These are phyloP conservation scores for Aspergillus sclerotioniger DNA, from an alignment of 495 filamentous ascomycete species.

Conservation along the genomic window DNA sequence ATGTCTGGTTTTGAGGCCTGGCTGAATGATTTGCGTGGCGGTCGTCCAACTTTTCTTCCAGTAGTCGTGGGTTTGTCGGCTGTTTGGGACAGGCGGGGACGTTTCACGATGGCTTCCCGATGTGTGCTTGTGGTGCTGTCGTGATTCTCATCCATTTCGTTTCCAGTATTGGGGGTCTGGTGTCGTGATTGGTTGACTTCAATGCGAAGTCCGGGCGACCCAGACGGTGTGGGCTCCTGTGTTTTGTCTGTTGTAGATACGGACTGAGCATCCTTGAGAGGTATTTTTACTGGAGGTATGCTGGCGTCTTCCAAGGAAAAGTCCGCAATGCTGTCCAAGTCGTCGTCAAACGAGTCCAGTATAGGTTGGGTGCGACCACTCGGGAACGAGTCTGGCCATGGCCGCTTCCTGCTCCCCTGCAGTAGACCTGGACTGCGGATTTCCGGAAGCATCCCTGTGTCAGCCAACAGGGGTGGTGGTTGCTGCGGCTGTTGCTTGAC, in stretches of 20 bases:
- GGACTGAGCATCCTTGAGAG: constrained; percentile 23
- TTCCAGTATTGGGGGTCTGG: constrained; percentile 10
- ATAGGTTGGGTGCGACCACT: constrained; percentile 27
- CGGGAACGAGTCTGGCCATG: constrained; percentile 34
- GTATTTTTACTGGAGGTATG: constrained; percentile 25
- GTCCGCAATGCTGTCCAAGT: constrained; percentile 33
- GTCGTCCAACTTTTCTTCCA: constrained; percentile 26
- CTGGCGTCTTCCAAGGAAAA: constrained; percentile 22
- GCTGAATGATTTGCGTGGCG: constrained; percentile 35
- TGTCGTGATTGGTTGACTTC: constrained; percentile 17
- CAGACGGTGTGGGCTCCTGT: constrained; percentile 8
- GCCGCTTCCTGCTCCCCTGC: constrained; percentile 38
- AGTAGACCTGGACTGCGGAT: constrained; percentile 40
- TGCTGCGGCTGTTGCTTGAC: constrained; percentile 11
- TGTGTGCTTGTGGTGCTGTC: background rate
- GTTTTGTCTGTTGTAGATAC: constrained; percentile 5
- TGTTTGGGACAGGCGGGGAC: constrained; percentile 28
- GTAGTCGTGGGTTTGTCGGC: constrained; percentile 5
- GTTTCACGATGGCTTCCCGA: constrained; percentile 30
- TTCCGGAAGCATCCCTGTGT: constrained; percentile 28
- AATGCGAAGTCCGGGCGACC: constrained; percentile 17
- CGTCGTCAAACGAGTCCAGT: constrained; percentile 39
- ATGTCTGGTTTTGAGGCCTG: constrained; percentile 18
- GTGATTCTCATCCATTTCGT: background rate
- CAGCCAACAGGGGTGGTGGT: constrained; percentile 6